Evolutionary conservation across 768 basidiomycete species (phyloP).

Genomic region (Mycena pura): DNA sequence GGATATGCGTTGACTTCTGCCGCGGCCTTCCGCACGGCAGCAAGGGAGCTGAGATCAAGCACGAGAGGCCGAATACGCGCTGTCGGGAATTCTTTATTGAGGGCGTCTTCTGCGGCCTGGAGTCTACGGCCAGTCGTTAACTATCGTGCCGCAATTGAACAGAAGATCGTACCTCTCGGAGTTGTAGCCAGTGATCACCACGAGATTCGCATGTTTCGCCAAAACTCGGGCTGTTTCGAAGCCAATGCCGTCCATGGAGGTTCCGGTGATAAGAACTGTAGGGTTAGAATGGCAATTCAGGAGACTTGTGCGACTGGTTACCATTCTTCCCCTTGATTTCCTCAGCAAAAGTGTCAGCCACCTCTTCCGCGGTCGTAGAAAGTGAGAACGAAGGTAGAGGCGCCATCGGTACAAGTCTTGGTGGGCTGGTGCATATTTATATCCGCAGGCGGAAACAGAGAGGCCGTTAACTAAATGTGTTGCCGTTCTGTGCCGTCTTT

Average conservation of each 20-base stretch:
- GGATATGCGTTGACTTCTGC: conserved; percentile 4
- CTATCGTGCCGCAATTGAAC: not conserved
- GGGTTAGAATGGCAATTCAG: not conserved
- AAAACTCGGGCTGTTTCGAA: conserved; percentile 1
- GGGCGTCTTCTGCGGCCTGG: not conserved
- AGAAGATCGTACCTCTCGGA: not conserved
- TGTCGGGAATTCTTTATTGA: not conserved
- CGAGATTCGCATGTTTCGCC: not conserved
- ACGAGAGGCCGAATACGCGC: not conserved
- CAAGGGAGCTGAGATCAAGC: conserved; percentile 8
- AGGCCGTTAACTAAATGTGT: no score
- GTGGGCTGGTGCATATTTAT: no score
- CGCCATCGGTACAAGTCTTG: no score
- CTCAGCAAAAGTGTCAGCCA: not conserved
- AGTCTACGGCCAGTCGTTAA: not conserved
- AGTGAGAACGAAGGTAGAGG: no score
- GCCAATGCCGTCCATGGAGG: not conserved
- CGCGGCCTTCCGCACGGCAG: conserved; percentile 9
- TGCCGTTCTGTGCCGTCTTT: no score
- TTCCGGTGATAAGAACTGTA: conserved; percentile 2
- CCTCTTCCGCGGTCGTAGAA: not conserved
- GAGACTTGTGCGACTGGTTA: not conserved
- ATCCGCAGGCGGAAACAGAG: no score
- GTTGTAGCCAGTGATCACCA: conserved; percentile 1
- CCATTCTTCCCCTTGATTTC: conserved; percentile 2